Conservation (phyloP, 208 protist genomes). For the Wallacemonas collosoma region DNA sequence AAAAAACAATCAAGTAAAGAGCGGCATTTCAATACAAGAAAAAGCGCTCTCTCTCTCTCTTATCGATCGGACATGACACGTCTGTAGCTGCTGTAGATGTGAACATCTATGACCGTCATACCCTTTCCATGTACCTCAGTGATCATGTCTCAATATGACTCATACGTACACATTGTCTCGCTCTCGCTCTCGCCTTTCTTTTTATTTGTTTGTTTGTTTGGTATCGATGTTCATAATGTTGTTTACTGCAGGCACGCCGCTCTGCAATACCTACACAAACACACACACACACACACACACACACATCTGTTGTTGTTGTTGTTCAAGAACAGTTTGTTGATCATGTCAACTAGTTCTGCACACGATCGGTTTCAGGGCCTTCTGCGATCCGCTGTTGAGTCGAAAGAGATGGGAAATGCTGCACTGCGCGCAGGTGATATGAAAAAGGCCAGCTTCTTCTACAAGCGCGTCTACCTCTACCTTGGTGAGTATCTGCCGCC, state of each 20-base stretch:
- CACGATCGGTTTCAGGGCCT: slow-evolving; percentile 11
- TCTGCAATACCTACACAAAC: background rate
- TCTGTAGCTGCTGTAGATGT: background rate
- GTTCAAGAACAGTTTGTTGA: background rate
- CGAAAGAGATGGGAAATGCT: slow-evolving; percentile 60
- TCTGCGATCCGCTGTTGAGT: slow-evolving; percentile 29
- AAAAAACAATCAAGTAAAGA: background rate
- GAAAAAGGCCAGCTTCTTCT: slow-evolving; percentile 54
- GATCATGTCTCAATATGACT: background rate
- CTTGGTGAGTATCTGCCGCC: slow-evolving; percentile 60
- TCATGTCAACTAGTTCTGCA: background rate
- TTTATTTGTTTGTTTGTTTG: background rate
- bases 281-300: slow-evolving; percentile 3
- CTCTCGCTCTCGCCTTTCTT: background rate
- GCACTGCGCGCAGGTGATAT: slow-evolving; percentile 44
- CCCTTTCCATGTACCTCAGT: no score
- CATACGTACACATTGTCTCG: background rate
- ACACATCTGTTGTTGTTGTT: background rate
- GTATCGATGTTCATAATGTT: background rate
- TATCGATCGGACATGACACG: no score
- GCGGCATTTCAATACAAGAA: no score
- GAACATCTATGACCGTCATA: no score
- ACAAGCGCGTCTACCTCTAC: slow-evolving; percentile 73
- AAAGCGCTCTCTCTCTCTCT: no score
- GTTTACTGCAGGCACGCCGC: no score